A percentile compares a stretch with the other conserved stretches of the same genome.
Evolutionary conservation across 345 rosid genomes (phyloP).

Genomic region (Moricandia moricandioides): DNA sequence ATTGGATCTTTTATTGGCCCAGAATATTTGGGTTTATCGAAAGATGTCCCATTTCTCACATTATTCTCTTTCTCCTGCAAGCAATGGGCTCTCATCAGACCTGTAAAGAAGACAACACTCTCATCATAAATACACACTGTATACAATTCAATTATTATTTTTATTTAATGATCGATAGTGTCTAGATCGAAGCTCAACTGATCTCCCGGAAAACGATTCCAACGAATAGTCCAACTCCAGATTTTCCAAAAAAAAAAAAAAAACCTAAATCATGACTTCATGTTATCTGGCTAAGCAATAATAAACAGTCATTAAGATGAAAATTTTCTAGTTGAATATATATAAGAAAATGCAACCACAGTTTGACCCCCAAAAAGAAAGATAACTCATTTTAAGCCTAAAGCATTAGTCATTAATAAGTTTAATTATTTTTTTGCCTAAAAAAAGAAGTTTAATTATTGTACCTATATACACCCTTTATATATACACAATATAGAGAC

Average conservation of each 20-base stretch:
- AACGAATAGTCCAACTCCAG: too few relatives aligned
- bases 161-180: too few relatives aligned
- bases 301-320: background rate
- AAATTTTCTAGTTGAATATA: background rate
- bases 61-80: slow-evolving; percentile 6
- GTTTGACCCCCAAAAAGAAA: background rate
- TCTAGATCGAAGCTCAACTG: too few relatives aligned
- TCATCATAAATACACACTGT: background rate
- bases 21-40: slow-evolving; percentile 14
- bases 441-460: background rate
- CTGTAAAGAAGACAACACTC: slow-evolving; percentile 9
- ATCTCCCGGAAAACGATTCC: too few relatives aligned
- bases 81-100: slow-evolving; percentile 22
- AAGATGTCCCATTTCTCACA: slow-evolving; percentile 22
- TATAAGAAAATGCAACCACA: background rate
- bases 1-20: slow-evolving; percentile 32
- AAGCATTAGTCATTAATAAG: background rate
- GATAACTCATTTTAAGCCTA: background rate
- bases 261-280: too few relatives aligned
- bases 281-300: too few relatives aligned
- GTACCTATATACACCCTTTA: background rate
- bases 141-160: too few relatives aligned
- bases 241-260: too few relatives aligned
- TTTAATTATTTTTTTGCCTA: background rate
- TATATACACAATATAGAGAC: background rate